Evolutionary conservation across 1,139 yeast species (phyloP).

Genomic region (Yamadazyma sp.): DNA sequence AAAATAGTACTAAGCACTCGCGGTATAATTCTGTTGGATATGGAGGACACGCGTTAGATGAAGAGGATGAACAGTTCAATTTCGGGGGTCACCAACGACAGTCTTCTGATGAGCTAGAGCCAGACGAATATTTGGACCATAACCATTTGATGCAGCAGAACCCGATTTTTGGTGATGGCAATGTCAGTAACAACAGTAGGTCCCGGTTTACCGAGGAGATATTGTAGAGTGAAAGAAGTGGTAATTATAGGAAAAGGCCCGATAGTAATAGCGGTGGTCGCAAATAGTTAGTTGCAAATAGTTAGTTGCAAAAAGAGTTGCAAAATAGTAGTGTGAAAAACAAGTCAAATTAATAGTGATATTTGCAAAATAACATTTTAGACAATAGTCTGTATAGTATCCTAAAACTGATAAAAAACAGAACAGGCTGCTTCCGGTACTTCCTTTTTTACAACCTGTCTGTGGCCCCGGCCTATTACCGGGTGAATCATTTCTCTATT

Average conservation of each 20-base stretch:
- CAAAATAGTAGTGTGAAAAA: too few species aligned
- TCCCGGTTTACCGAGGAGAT: slow-evolving; percentile 28
- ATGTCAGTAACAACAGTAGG: slow-evolving; percentile 22
- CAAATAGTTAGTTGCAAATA: too few species aligned
- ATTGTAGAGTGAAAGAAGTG: neutral
- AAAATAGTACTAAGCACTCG: slow-evolving; percentile 13
- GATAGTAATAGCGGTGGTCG: neutral
- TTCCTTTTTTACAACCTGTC: too few species aligned
- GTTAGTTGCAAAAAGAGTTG: too few species aligned
- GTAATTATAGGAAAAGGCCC: neutral
- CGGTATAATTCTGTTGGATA: slow-evolving; percentile 15
- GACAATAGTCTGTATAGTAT: too few species aligned
- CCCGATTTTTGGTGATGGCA: slow-evolving; percentile 18
- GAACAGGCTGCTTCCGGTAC: too few species aligned
- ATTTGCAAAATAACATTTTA: neutral
- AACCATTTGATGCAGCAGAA: slow-evolving; percentile 15
- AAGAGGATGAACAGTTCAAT: slow-evolving; percentile 16
- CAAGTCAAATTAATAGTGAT: too few species aligned
- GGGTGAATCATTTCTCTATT: too few species aligned
- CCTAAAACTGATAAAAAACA: too few species aligned
- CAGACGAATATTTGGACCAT: slow-evolving; percentile 7
- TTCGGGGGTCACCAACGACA: slow-evolving; percentile 10
- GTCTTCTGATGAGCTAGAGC: slow-evolving; percentile 14
- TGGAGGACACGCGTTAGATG: slow-evolving; percentile 13
- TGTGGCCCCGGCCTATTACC: too few species aligned